phyloP scores from a whole-genome alignment of 345 rosid genomes.

The Streptanthus diversifolius region DNA sequence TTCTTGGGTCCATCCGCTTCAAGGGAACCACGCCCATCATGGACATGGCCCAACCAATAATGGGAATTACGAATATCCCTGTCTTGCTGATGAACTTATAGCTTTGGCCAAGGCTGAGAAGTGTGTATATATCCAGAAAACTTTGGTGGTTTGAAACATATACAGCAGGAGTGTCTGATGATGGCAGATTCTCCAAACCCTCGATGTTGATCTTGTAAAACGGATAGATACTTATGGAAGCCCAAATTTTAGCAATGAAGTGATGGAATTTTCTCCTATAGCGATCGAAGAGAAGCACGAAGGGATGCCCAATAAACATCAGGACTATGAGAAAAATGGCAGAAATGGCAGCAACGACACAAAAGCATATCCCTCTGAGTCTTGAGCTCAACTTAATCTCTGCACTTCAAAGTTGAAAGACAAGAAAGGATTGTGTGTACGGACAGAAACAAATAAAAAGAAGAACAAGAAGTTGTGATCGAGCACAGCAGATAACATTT shows the following conservation, averaged over 20 bases:
- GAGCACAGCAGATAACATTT: not conserved
- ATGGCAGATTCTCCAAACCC: slow-evolving; percentile 83
- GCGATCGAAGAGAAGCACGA: slow-evolving; percentile 70
- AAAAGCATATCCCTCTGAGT: slow-evolving; percentile 80
- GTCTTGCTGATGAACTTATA: slow-evolving; percentile 94
- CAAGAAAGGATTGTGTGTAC: slow-evolving; percentile 8
- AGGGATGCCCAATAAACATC: slow-evolving; percentile 71
- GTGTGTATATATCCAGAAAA: slow-evolving; percentile 81
- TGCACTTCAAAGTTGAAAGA: slow-evolving; percentile 42
- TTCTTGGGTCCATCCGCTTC: slow-evolving; percentile 86
- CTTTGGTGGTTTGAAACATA: slow-evolving; percentile 96
- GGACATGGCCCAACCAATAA: slow-evolving; percentile 93
- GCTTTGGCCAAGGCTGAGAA: slow-evolving; percentile 75
- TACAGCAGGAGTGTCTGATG: slow-evolving; percentile 68
- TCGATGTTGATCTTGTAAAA: slow-evolving; percentile 56
- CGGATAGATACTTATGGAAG: slow-evolving; percentile 47
- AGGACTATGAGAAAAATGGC: slow-evolving; percentile 59
- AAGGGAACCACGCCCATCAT: slow-evolving; percentile 82
- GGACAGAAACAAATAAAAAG: not conserved
- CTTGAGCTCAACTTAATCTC: slow-evolving; percentile 54
- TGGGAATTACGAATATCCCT: slow-evolving; percentile 64
- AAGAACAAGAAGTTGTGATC: not conserved
- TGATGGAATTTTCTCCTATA: slow-evolving; percentile 70
- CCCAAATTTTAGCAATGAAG: slow-evolving; percentile 73
- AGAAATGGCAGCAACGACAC: slow-evolving; percentile 49